These are phyloP conservation scores for Pachysolen tannophilus DNA, from an alignment of 805 yeast species.

Conservation along the genomic window DNA sequence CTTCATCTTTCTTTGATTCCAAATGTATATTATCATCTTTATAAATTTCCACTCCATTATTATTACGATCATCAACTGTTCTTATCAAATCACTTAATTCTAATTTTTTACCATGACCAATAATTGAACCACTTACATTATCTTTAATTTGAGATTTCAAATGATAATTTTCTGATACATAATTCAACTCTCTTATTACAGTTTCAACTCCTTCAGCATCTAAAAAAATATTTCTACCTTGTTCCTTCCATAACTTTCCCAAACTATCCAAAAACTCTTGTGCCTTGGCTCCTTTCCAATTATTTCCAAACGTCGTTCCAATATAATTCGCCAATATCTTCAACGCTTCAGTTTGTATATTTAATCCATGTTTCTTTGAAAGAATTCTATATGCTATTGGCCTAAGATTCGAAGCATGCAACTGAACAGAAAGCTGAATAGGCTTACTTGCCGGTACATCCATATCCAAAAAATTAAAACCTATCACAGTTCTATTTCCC, in stretches of 20 bases:
- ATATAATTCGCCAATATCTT: slow-evolving; percentile 64
- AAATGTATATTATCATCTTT: slow-evolving; percentile 1
- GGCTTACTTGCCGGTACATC: slow-evolving; percentile 4
- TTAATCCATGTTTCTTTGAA: slow-evolving; percentile 88
- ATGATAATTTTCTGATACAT: slow-evolving; percentile 10
- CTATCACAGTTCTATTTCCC: too few species aligned
- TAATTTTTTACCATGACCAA: too few species aligned
- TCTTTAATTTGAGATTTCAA: not conserved
- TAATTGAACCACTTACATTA: too few species aligned
- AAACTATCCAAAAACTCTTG: slow-evolving; percentile 66
- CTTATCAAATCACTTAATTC: slow-evolving; percentile 8
- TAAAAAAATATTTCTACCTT: slow-evolving; percentile 78
- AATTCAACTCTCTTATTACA: slow-evolving; percentile 47
- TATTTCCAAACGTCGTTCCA: slow-evolving; percentile 72
- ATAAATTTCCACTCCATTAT: slow-evolving; percentile 4
- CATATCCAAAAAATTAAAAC: too few species aligned
- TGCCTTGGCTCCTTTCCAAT: slow-evolving; percentile 70
- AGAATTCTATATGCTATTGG: slow-evolving; percentile 88
- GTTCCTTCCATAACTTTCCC: slow-evolving; percentile 80
- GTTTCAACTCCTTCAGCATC: slow-evolving; percentile 64
- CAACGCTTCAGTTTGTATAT: slow-evolving; percentile 81
- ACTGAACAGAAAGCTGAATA: slow-evolving; percentile 13
- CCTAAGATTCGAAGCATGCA: slow-evolving; percentile 75
- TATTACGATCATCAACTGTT: slow-evolving; percentile 6
- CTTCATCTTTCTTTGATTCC: not conserved